A percentile compares a stretch with the other conserved stretches of the same genome.
Evolutionary conservation across 2,329 filamentous ascomycete species (phyloP).

Genomic region (Erysiphe pulchra): DNA sequence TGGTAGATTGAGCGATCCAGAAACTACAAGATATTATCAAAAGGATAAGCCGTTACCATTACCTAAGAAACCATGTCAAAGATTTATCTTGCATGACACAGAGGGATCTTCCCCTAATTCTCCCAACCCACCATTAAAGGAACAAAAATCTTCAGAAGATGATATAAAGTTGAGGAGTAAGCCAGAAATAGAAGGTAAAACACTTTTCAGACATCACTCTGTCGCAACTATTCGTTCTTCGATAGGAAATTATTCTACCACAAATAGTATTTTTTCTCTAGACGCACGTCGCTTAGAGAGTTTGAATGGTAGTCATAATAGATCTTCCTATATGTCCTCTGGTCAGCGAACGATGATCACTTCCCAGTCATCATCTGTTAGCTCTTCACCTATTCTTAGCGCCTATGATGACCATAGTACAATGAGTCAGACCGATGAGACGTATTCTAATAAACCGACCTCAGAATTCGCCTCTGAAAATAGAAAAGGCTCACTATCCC

Average conservation of each 20-base stretch:
- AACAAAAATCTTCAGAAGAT: not conserved
- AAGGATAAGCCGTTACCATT: not conserved
- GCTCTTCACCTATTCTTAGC: conserved; percentile 27
- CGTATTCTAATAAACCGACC: conserved; percentile 9
- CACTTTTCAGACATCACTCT: not conserved
- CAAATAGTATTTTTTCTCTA: conserved; percentile 29
- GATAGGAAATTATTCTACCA: conserved; percentile 27
- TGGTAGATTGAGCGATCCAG: conserved; percentile 22
- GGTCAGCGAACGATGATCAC: conserved; percentile 33
- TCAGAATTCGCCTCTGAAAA: conserved; percentile 6
- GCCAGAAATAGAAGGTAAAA: not conserved
- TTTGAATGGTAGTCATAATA: conserved; percentile 27
- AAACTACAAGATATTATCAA: not conserved
- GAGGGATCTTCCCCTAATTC: conserved; percentile 6
- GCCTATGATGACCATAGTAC: conserved; percentile 15
- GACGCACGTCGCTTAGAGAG: conserved; percentile 32
- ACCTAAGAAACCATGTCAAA: conserved; percentile 8
- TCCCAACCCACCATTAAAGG: not conserved
- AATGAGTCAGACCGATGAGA: conserved; percentile 3
- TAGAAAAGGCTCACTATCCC: not conserved
- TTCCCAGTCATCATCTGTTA: conserved; percentile 30
- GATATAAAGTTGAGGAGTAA: not conserved
- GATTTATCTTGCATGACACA: conserved; percentile 8
- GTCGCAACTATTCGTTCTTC: conserved; percentile 3
- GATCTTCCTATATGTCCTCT: conserved; percentile 33